Base-by-base conservation (phyloP, 495 filamentous ascomycete genomes). In the Podospora appendiculata region DNA sequence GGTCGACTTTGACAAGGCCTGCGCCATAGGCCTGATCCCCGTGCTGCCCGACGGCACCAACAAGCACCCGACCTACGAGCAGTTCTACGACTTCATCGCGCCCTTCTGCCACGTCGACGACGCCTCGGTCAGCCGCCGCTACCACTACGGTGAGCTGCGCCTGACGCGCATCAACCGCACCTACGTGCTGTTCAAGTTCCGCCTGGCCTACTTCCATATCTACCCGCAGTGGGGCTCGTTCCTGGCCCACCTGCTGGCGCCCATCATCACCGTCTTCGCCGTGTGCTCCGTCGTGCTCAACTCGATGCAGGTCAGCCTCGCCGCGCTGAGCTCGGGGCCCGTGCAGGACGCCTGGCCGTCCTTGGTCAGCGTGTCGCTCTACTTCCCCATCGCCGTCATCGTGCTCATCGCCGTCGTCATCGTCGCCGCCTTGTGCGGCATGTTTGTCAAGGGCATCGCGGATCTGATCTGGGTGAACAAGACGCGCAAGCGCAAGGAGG, bases 81-180 rank as follows among this genome's bases (percentile, higher is more conserved):
- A 68, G 48, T 68, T 55, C 52, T 66, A 57, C 58, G 45, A 56
- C 16, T 66, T 68, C 47, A 60, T 68, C 45, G 42, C 50, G 41
- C 60, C 60, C 11, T 68, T 68, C 45, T 39, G 67, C 41, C 32
- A 49, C 12, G 50, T 65, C 13, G 41, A 50, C 33, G 70, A 69
- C 18, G 12, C 49, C 0, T n/a, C 57, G 0, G 65, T 73, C 5
- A 48, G 48, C 10, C 52, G 54, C 5, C 62, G 74, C 0, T 77
- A 70, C 49, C 47, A 65, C 17, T 77, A 70, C 42, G 75, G 75
- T 38, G 72, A 76, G 54, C 52, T 78, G 5, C 64, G 74, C 2
- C 63, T 78, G 9, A 65, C 64, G 0, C 63, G 74, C n/a, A 61
- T 77, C 45, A 77, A 77, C 53, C 48, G 55, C 33, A 54, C 63